Percentiles rank a stretch among this genome's conserved stretches.
phyloP scores from a whole-genome alignment of 2,329 filamentous ascomycete genomes.

The Aspergillus eucalypticola region DNA sequence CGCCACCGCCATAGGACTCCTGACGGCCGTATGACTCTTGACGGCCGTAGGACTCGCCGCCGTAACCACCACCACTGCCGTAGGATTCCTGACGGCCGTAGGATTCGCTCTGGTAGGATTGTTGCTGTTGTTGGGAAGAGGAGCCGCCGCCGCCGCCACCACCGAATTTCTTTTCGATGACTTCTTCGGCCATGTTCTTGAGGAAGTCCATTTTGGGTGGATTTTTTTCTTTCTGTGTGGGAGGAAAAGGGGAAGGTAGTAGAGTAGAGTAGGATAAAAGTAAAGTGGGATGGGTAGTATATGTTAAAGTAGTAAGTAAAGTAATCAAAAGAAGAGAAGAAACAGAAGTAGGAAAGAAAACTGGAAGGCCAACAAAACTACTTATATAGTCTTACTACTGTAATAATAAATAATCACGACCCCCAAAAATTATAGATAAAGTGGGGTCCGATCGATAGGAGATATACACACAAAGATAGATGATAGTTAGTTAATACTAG shows the following conservation, averaged over 20 bases:
- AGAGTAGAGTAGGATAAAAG: no score
- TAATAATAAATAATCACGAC: no score
- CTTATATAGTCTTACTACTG: background rate
- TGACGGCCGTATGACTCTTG: background rate
- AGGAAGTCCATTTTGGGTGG: slow-evolving; percentile 27
- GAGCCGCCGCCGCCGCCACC: slow-evolving; percentile 4
- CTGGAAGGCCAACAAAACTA: background rate
- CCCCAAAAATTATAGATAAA: background rate
- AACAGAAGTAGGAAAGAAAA: background rate
- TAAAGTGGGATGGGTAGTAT: background rate
- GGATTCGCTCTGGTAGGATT: background rate
- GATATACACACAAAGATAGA: background rate
- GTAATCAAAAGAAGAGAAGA: background rate
- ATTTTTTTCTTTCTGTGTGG: background rate
- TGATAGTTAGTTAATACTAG: no score
- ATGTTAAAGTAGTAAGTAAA: background rate
- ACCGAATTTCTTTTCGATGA: slow-evolving; percentile 22
- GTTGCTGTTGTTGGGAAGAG: background rate
- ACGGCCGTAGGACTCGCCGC: background rate
- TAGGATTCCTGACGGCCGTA: background rate
- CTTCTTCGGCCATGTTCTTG: slow-evolving; percentile 30
- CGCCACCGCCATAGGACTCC: background rate
- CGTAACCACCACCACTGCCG: slow-evolving; percentile 2
- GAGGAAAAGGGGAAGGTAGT: background rate
- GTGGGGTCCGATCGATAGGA: background rate